Evolutionary conservation across 805 yeast species (phyloP).

Genomic region (Cephaloascus fragrans): DNA sequence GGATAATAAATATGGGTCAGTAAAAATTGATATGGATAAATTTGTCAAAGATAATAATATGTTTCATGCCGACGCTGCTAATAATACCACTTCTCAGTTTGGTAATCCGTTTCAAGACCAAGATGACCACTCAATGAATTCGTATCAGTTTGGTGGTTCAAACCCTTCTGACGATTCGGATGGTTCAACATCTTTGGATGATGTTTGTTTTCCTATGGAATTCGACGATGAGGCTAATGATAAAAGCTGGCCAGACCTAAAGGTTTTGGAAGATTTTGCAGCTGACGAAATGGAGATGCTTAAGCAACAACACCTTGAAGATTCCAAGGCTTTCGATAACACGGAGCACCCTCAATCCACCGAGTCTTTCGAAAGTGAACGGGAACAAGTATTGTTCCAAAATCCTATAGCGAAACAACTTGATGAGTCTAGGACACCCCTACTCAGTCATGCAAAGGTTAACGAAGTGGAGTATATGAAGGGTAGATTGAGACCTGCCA

Average conservation of each 20-base stretch:
- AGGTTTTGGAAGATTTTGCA: slow-evolving; percentile 67
- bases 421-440: slow-evolving; percentile 9
- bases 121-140: slow-evolving; percentile 17
- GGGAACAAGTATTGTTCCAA: background rate
- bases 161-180: slow-evolving; percentile 56
- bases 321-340: background rate
- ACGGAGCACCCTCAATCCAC: background rate
- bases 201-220: slow-evolving; percentile 85
- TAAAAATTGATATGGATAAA: slow-evolving; percentile 30
- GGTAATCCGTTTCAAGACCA: slow-evolving; percentile 25
- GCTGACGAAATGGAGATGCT: slow-evolving; percentile 46
- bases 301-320: slow-evolving; percentile 11
- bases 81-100: slow-evolving; percentile 4
- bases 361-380: background rate
- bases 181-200: slow-evolving; percentile 71
- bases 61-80: slow-evolving; percentile 3
- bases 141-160: slow-evolving; percentile 38
- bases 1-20: slow-evolving; percentile 9
- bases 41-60: slow-evolving; percentile 15
- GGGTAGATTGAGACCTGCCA: slow-evolving; percentile 69
- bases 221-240: slow-evolving; percentile 18
- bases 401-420: background rate
- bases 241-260: slow-evolving; percentile 76
- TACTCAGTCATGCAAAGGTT: slow-evolving; percentile 17
- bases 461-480: slow-evolving; percentile 20